Base-by-base conservation (phyloP, 2,329 filamentous ascomycete genomes). In the Dendrostoma leiphaemia region DNA sequence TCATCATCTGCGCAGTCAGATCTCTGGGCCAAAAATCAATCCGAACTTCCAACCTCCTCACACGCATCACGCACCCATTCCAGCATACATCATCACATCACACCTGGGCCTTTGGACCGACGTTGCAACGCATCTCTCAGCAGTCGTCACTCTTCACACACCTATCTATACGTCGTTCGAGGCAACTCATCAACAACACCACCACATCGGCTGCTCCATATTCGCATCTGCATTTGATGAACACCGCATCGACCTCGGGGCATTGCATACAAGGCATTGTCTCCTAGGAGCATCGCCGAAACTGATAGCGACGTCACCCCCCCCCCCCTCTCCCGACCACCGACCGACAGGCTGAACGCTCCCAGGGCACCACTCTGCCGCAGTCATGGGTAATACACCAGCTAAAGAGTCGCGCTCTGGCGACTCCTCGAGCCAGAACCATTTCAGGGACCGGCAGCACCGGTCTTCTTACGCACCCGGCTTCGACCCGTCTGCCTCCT, bases 371-470 rank as follows among this genome's bases (percentile, higher is more conserved):
- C 46, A 43, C 31, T 31, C 41, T 32, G 51, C 23, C 41, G 38
- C 41, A 34, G 53, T 28, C 53, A 71, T 71, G 69, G 69, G 69
- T 43, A 71, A 71, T 55, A 56, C 60, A 45, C 70, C 60, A 58
- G 68, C 68, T 31, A 71, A 67, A 52, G 69, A 71, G 60, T 63
- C 67, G 50, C 67, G 69, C 31, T 53, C 57, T 24, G 61, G 62
- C 38, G 64, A 67, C 57, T n/a, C 57, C 54, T 28, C 43, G 61
- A 52, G 29, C 31, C 23, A n/a, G n/a, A n/a, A n/a, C n/a, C 47
- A 47, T 10, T 52, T 49, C 15, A 40, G 48, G 17, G 61, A 63
- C 26, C 63, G 64, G 35, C 35, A 54, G 38, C 61, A 63, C 44
- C 62, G 62, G 23, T 48, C 56, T 35, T 53, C 57, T 43, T 52